Evolutionary conservation across 768 basidiomycete species (phyloP).

Genomic region (Phylloporus sp.): DNA sequence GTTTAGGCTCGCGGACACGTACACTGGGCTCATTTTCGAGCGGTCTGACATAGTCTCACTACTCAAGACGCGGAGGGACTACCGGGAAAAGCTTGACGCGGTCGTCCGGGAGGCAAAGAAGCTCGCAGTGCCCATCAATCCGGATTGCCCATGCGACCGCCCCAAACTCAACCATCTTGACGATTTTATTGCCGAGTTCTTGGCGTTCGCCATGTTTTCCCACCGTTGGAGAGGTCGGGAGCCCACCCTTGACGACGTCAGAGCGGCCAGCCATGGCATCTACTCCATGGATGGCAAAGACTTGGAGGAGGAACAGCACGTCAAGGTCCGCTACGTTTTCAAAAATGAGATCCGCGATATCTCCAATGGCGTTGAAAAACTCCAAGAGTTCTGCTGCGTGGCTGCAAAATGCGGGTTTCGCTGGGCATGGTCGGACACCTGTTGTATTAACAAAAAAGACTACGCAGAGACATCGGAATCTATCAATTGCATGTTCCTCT

Average conservation of each 20-base stretch:
- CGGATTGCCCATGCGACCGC: neutral
- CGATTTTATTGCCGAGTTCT: constrained; percentile 15
- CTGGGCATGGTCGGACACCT: constrained; percentile 31
- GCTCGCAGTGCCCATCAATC: neutral
- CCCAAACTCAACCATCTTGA: constrained; percentile 4
- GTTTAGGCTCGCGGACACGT: constrained; percentile 23
- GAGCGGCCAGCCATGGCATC: constrained; percentile 9
- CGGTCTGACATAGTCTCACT: constrained; percentile 14
- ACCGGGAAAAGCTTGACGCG: constrained; percentile 1
- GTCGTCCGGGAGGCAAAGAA: constrained; percentile 1
- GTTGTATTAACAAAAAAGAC: constrained; percentile 25
- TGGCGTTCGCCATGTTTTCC: constrained; percentile 27
- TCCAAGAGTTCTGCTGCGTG: constrained; percentile 28
- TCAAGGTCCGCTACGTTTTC: neutral
- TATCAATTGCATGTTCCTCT: constrained; percentile 28
- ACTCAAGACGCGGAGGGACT: constrained; percentile 16
- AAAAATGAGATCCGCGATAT: neutral
- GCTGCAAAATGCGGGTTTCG: constrained; percentile 28
- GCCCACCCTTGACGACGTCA: constrained; percentile 15
- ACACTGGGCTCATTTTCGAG: constrained; percentile 22
- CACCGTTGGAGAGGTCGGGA: constrained; percentile 24
- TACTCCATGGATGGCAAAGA: constrained; percentile 12
- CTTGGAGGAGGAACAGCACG: neutral
- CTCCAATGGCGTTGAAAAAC: constrained; percentile 14
- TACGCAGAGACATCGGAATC: constrained; percentile 26